phyloP scores from a whole-genome alignment of 768 basidiomycete species.

The Kwoniella dendrophila region DNA sequence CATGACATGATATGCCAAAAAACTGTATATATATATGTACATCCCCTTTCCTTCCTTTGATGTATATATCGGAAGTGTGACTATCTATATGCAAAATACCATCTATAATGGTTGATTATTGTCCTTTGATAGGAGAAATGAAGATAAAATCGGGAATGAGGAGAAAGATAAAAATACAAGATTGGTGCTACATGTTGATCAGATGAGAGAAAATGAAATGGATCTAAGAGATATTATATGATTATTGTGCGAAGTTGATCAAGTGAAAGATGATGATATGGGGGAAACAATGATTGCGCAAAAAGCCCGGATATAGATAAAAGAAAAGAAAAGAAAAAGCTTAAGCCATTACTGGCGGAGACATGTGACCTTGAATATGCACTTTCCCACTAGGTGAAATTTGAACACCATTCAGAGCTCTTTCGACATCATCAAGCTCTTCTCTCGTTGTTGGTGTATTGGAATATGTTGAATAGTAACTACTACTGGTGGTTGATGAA shows the following conservation, averaged over 20 bases:
- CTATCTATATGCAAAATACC: too few relatives aligned
- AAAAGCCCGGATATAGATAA: too few relatives aligned
- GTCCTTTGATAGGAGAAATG: too few relatives aligned
- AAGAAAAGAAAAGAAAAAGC: neutral
- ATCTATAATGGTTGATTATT: too few relatives aligned
- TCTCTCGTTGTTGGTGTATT: conserved; percentile 20
- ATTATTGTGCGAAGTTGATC: too few relatives aligned
- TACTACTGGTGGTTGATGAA: conserved; percentile 19
- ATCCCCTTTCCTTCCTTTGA: too few relatives aligned
- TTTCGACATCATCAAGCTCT: conserved; percentile 26
- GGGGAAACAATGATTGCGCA: too few relatives aligned
- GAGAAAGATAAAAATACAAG: neutral
- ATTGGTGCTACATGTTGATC: neutral
- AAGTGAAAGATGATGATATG: neutral
- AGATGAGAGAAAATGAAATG: neutral
- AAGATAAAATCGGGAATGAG: neutral
- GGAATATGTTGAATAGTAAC: conserved; percentile 22
- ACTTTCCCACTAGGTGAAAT: neutral
- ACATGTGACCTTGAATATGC: conserved; percentile 12
- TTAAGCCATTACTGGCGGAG: conserved; percentile 13
- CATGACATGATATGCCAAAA: conserved; percentile 5
- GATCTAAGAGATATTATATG: too few relatives aligned
- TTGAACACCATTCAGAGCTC: neutral
- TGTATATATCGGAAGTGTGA: too few relatives aligned
- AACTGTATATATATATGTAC: too few relatives aligned